These are phyloP conservation scores for Gentiana macrophylla DNA, from an alignment of 257 asterid genomes.

Conservation along the genomic window DNA sequence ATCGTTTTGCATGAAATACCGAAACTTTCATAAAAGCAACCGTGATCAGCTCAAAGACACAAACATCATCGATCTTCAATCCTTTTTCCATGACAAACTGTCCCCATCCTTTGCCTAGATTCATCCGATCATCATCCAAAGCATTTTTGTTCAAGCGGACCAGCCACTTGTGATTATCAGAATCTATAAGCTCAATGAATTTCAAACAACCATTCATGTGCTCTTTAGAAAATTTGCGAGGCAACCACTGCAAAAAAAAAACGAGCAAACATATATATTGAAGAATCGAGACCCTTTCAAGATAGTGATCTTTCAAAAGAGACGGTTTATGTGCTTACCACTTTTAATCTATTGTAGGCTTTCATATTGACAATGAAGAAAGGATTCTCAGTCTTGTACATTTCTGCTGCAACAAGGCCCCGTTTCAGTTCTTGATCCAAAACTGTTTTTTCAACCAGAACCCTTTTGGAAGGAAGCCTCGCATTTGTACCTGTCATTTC, in stretches of 20 bases:
- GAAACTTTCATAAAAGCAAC: too few species aligned
- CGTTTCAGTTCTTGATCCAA: neutral
- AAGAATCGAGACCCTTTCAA: neutral
- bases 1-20: too few species aligned
- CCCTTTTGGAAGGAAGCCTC: neutral
- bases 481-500: neutral
- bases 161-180: neutral
- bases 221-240: neutral
- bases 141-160: too few species aligned
- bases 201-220: neutral
- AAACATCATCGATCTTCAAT: neutral
- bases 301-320: neutral
- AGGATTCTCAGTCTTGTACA: neutral
- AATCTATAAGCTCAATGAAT: neutral
- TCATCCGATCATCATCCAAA: neutral
- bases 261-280: neutral
- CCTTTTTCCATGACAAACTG: neutral
- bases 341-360: neutral
- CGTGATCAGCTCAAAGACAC: constrained; percentile 1
- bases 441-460: neutral
- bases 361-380: neutral
- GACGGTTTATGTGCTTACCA: neutral
- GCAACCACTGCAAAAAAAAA: neutral
- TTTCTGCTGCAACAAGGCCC: neutral
- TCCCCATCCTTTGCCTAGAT: neutral